These are phyloP conservation scores for Aristolochia californica DNA, from an alignment of 164 flowering plant genomes.

Conservation along the genomic window DNA sequence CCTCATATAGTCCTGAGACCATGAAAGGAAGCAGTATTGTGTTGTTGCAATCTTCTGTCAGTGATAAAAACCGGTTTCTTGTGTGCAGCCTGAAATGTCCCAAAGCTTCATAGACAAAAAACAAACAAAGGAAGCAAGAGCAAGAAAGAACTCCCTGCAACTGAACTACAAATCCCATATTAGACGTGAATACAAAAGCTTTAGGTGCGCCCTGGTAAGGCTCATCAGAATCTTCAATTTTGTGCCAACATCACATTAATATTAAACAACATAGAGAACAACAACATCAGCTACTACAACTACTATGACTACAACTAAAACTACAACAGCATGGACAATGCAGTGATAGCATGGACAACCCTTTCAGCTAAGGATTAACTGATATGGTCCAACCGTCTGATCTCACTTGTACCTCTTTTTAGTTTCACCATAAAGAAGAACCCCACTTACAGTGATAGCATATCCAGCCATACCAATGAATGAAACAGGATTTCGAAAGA, in stretches of 20 bases:
- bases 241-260: neutral
- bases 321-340: neutral
- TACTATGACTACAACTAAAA: neutral
- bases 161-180: too few relatives aligned
- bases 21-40: too few relatives aligned
- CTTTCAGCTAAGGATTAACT: neutral
- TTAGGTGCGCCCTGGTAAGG: too few relatives aligned
- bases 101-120: too few relatives aligned
- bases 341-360: neutral
- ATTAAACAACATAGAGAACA: neutral
- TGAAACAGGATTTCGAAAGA: conserved; percentile 81
- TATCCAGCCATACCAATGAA: conserved; percentile 79
- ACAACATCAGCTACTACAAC: neutral
- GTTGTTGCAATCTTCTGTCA: too few relatives aligned
- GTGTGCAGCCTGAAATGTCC: too few relatives aligned
- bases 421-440: conserved; percentile 80
- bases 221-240: too few relatives aligned
- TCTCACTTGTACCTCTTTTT: conserved; percentile 58
- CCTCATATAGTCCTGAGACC: too few relatives aligned
- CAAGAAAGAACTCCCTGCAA: too few relatives aligned
- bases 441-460: conserved; percentile 72
- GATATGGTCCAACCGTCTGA: neutral
- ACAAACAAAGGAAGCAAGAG: too few relatives aligned
- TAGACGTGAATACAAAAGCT: too few relatives aligned
- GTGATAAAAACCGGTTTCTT: too few relatives aligned